Evolutionary conservation across 2,329 filamentous ascomycete genomes (phyloP).

Genomic region (Purpureocillium takamizusanense): DNA sequence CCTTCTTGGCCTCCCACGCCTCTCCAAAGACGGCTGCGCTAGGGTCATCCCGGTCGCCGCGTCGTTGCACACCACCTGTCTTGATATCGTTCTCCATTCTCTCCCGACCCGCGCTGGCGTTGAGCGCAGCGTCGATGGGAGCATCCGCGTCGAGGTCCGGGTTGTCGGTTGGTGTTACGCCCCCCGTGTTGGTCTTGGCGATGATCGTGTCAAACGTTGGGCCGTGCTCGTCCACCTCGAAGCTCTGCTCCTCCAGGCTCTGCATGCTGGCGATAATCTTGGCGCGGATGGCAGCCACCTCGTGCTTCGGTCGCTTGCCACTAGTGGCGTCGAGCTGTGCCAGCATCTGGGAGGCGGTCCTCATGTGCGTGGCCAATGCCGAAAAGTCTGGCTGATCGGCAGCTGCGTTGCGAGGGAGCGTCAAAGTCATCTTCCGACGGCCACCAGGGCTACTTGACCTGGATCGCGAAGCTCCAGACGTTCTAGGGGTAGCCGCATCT

Average conservation of each 20-base stretch:
- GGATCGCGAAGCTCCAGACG: conserved; percentile 59
- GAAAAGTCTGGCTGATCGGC: conserved; percentile 72
- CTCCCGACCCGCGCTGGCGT: conserved; percentile 65
- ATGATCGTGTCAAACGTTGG: conserved; percentile 80
- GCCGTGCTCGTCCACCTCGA: conserved; percentile 63
- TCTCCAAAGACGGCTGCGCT: conserved; percentile 82
- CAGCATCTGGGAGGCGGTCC: conserved; percentile 79
- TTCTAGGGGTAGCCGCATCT: conserved; percentile 57
- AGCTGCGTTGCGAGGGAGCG: conserved; percentile 42
- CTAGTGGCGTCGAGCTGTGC: conserved; percentile 74
- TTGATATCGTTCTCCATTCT: conserved; percentile 87
- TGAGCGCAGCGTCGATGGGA: conserved; percentile 43
- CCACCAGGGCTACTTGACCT: conserved; percentile 58
- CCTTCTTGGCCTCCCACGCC: conserved; percentile 76
- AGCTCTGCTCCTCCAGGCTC: conserved; percentile 75
- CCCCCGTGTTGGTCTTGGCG: conserved; percentile 54
- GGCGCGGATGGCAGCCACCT: conserved; percentile 74
- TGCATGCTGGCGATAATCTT: conserved; percentile 91
- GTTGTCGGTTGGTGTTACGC: conserved; percentile 22
- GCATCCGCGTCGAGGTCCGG: conserved; percentile 49
- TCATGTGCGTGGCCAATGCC: conserved; percentile 78
- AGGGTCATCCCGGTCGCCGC: conserved; percentile 76
- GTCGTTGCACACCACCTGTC: conserved; percentile 72
- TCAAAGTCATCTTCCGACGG: conserved; percentile 51
- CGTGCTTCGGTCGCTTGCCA: conserved; percentile 68